phyloP scores from a whole-genome alignment of 345 rosid species.

The Moricandia arvensis region DNA sequence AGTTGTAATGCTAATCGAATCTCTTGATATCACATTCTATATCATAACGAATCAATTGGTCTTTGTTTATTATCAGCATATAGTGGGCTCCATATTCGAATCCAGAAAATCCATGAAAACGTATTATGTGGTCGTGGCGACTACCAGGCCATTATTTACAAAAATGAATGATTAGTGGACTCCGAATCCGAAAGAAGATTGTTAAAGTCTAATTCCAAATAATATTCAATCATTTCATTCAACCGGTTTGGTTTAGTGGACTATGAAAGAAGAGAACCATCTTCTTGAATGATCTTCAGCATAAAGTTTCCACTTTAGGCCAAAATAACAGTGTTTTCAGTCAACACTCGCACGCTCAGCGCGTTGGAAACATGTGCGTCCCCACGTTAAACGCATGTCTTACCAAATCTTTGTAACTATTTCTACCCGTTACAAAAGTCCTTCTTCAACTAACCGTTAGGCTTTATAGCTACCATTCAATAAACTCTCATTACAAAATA shows the following conservation, averaged over 20 bases:
- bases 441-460: constrained; percentile 17
- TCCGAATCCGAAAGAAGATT: too few relatives aligned
- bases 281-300: constrained; percentile 15
- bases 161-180: background rate
- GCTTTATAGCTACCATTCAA: background rate
- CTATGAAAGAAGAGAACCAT: background rate
- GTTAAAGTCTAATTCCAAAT: background rate
- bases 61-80: background rate
- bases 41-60: constrained; percentile 3
- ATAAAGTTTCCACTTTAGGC: background rate
- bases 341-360: background rate
- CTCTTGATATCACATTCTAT: background rate
- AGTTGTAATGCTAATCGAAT: background rate
- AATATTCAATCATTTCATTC: background rate
- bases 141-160: background rate
- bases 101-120: background rate
- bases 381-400: constrained; percentile 13
- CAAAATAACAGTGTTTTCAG: background rate
- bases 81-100: constrained; percentile 14
- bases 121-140: constrained; percentile 24
- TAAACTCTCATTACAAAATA: background rate
- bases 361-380: background rate
- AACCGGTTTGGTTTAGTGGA: background rate
- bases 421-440: constrained; percentile 23
- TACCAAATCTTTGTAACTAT: background rate